A percentile compares a stretch with the other conserved stretches of the same genome.
These are phyloP conservation scores for Ananas comosus DNA, from an alignment of 176 grass and related monocot species.

Conservation along the genomic window DNA sequence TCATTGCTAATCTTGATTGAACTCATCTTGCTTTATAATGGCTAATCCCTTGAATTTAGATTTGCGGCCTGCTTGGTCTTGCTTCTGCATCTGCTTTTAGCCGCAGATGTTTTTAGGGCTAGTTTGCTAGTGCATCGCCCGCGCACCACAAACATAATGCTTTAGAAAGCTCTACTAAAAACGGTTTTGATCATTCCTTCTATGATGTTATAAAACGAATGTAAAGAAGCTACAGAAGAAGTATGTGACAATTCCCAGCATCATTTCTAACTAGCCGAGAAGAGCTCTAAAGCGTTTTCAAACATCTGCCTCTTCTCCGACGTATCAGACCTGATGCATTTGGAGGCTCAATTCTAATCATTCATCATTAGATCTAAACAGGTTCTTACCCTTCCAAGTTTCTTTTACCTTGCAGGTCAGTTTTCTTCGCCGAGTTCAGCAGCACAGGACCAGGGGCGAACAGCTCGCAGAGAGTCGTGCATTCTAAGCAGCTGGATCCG, in stretches of 20 bases:
- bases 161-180: too few relatives aligned
- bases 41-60: not conserved
- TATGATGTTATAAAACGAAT: too few relatives aligned
- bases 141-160: too few relatives aligned
- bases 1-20: slow-evolving; percentile 16
- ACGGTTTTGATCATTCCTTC: too few relatives aligned
- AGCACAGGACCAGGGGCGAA: slow-evolving; percentile 56
- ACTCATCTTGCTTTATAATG: not conserved
- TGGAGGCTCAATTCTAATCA: not conserved
- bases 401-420: slow-evolving; percentile 18
- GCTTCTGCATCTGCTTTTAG: too few relatives aligned
- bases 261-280: too few relatives aligned
- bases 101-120: too few relatives aligned
- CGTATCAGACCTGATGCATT: not conserved
- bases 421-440: slow-evolving; percentile 62
- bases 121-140: too few relatives aligned
- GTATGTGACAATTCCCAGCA: too few relatives aligned
- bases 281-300: too few relatives aligned
- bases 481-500: slow-evolving; percentile 46
- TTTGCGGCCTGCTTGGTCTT: not conserved
- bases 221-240: too few relatives aligned
- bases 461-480: slow-evolving; percentile 30
- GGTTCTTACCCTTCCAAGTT: not conserved
- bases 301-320: too few relatives aligned
- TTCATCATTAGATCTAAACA: not conserved